Evolutionary conservation across 805 yeast species (phyloP), one percentile per base, ranked within the genome.

Genomic region (Martiniozyma abietophila): DNA sequence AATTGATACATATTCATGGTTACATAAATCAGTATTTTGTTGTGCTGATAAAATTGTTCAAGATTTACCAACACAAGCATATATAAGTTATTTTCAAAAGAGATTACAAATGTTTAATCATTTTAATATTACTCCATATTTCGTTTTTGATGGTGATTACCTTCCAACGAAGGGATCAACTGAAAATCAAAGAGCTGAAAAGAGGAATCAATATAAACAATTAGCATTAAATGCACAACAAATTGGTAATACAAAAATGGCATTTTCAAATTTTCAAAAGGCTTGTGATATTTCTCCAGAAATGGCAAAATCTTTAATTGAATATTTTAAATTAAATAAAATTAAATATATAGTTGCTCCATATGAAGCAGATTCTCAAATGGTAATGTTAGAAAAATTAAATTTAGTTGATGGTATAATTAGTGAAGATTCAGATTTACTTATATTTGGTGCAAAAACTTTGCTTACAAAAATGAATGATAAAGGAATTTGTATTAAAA

Each of bases 1-100:
- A 0, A 78, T 92, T n/a, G 99, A 92, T 52, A 88, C 95, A 0
- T 92, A 85, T 50, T 86, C 96, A 1, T 92, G 99, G 99, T 69
- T 92, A 5, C 99, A 92, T 57, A 72, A 83, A 43, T 88, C 92
- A 4, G 76, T 83, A 3, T 70, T 78, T 32, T 63, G 84, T 12
- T 88, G 97, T 57, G 81, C 96, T 0, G 74, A 70, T 56, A 95
- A 92, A 32, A 60, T 92, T 30, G 84, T 85, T 7, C 62, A 71
- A 33, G 82, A 73, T 8, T 55, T 59, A 32, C 84, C 86, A 1
- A 84, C 97, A 0, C 63, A 66, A n/a, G 68, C 73, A 48, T 82
- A 81, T 51, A 55, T 89, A 25, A 74, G 71, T 21, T 85, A 77
- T 46, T 76, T 88, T 32, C 59, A 75, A 53, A 74, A 72, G 43